These are phyloP conservation scores for Megacollybia platyphylla DNA, from an alignment of 1,284 basidiomycete genomes.

Conservation along the genomic window DNA sequence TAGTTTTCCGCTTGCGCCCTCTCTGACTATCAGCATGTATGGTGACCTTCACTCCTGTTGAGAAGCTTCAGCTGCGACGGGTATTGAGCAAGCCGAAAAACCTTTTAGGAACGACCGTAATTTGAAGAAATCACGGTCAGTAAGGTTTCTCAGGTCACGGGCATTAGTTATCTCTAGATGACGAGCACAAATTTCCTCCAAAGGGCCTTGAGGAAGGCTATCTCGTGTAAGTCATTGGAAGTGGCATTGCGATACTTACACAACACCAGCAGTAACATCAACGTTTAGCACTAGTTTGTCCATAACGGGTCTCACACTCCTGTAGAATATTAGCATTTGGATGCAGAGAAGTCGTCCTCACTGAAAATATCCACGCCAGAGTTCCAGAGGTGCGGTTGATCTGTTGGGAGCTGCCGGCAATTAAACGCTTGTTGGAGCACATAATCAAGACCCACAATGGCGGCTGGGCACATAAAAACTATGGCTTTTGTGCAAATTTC, in stretches of 20 bases:
- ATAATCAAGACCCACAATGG: slow-evolving; percentile 8
- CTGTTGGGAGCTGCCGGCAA: background rate
- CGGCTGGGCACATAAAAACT: slow-evolving; percentile 14
- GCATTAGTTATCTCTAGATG: slow-evolving; percentile 12
- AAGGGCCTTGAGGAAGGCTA: slow-evolving; percentile 12
- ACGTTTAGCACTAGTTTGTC: slow-evolving; percentile 24
- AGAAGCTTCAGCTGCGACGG: slow-evolving; percentile 14
- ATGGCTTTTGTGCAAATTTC: slow-evolving; percentile 14
- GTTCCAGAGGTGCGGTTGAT: slow-evolving; percentile 16
- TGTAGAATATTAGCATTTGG: slow-evolving; percentile 7
- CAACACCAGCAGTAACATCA: slow-evolving; percentile 23
- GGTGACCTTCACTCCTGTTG: slow-evolving; percentile 16
- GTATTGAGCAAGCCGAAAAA: background rate
- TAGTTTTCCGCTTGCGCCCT: slow-evolving; percentile 14
- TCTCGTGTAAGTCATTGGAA: slow-evolving; percentile 4
- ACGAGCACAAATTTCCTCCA: slow-evolving; percentile 15
- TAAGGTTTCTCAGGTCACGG: slow-evolving; percentile 6
- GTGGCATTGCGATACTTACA: slow-evolving; percentile 13
- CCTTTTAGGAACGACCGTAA: background rate
- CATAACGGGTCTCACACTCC: slow-evolving; percentile 23
- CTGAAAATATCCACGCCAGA: slow-evolving; percentile 24
- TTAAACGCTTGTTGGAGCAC: background rate
- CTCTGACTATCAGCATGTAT: slow-evolving; percentile 13
- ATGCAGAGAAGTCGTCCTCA: slow-evolving; percentile 8
- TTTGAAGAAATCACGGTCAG: background rate